Conservation (phyloP, 495 filamentous ascomycete species). For the Neurospora sp. region DNA sequence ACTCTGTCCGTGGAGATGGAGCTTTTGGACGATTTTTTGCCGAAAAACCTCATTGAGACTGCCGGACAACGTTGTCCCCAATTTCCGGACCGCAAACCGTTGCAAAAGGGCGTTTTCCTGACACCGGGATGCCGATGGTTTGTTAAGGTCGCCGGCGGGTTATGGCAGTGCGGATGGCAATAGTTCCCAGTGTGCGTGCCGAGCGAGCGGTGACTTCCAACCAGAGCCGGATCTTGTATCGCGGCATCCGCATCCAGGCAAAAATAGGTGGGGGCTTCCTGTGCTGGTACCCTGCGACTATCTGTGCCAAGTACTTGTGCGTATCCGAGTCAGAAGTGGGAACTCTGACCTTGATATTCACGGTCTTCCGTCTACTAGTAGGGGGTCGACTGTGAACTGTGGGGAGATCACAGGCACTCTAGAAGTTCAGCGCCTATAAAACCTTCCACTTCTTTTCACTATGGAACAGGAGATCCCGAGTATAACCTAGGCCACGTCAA, state of each 20-base stretch:
- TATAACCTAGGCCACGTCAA: not conserved
- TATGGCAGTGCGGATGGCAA: not conserved
- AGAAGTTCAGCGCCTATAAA: not conserved
- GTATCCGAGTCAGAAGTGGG: not conserved
- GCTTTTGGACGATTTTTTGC: slow-evolving; percentile 43
- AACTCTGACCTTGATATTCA: not conserved
- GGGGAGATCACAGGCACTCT: not conserved
- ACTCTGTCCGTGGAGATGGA: slow-evolving; percentile 34
- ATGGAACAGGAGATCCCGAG: not conserved
- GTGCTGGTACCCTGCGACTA: slow-evolving; percentile 12
- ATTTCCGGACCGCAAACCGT: not conserved
- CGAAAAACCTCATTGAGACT: slow-evolving; percentile 46
- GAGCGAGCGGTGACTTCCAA: slow-evolving; percentile 17
- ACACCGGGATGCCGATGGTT: not conserved
- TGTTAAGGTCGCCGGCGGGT: not conserved
- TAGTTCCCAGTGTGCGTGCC: not conserved
- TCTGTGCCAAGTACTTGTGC: slow-evolving; percentile 6
- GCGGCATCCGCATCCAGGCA: slow-evolving; percentile 18
- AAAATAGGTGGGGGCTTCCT: slow-evolving; percentile 10
- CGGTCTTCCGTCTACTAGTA: not conserved
- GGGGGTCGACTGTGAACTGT: not conserved
- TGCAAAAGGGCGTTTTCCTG: not conserved
- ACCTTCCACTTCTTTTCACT: not conserved
- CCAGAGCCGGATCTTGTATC: slow-evolving; percentile 25
- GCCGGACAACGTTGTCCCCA: not conserved